Base-by-base conservation (phyloP, 1,284 basidiomycete species). In the Vanrija sp. region DNA sequence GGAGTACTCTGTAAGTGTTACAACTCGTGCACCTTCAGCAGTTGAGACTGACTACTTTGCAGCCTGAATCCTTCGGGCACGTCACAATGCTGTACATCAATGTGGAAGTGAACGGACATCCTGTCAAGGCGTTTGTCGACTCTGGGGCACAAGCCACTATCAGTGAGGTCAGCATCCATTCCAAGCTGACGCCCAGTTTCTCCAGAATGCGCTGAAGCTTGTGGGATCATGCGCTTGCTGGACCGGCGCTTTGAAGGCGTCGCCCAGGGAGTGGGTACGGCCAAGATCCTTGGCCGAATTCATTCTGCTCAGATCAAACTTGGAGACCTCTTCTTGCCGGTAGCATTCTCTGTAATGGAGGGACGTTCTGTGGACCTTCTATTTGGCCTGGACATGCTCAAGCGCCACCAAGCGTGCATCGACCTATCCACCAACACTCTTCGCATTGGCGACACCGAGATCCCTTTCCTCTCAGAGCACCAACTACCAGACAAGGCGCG, bases 331-430 rank as follows among this genome's bases (percentile, higher is more conserved):
- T 82, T 84, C 78, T 81, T 98, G 10, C 87, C 93, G 0, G 97
- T 95, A 71, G 86, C 91, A 0, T 93, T 98, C 74, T 95, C 92
- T 1, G 87, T 98, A 62, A 89, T 98, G 83, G 95, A 98, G 82
- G 93, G 93, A 23, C 84, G 86, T 34, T 86, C 88, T 53, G 92
- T 98, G 42, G 95, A 98, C 67, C 84, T 98, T 19, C 81, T 98
- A 2, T 89, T 98, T 51, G 96, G 95, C 5, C 82, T 98, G 18
- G 95, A 98, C 80, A 98, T 98, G 96, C 84, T 98, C 63, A 98
- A 95, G 77, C 88, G 93, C 1, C 91, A 97, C 71, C 93, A 97
- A 73, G 94, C 93, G 9, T 88, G 85, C 66, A 97, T 98, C 71
- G 96, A 98, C 75, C 83, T 98, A 25, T 82, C 86, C 57, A 90